Percentiles rank a stretch among this genome's conserved stretches.
These are phyloP conservation scores for Sabuloglossum arenarium DNA, from an alignment of 495 filamentous ascomycete species.

Conservation along the genomic window DNA sequence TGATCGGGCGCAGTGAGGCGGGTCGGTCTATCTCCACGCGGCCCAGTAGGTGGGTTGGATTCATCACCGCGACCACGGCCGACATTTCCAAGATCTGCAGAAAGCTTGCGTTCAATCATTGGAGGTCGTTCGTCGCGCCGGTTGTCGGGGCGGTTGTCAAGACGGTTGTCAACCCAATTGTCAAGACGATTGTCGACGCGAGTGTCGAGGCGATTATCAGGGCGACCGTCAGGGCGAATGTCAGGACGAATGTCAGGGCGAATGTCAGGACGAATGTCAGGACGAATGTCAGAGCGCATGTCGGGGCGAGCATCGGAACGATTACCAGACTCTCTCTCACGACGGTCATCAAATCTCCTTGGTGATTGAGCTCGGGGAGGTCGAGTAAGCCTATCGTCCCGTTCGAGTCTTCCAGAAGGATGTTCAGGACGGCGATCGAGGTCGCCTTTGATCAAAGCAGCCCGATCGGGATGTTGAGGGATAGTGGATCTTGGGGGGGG, in stretches of 20 bases:
- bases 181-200: slow-evolving; percentile 4
- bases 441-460: slow-evolving; percentile 25
- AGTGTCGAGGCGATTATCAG: neutral
- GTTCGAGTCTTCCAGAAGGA: slow-evolving; percentile 17
- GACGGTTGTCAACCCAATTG: slow-evolving; percentile 3
- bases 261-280: slow-evolving; percentile 3
- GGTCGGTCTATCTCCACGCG: slow-evolving; percentile 8
- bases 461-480: slow-evolving; percentile 26
- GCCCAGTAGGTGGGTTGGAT: slow-evolving; percentile 13
- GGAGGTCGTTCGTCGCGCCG: slow-evolving; percentile 3
- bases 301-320: slow-evolving; percentile 11
- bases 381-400: slow-evolving; percentile 26
- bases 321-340: slow-evolving; percentile 12
- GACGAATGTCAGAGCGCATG: slow-evolving; percentile 24
- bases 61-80: slow-evolving; percentile 14
- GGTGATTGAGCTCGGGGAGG: slow-evolving; percentile 28
- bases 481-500: slow-evolving; percentile 8
- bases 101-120: slow-evolving; percentile 5
- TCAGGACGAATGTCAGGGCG: neutral
- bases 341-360: slow-evolving; percentile 21
- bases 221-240: neutral
- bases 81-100: slow-evolving; percentile 2
- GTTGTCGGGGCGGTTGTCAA: no score
- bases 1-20: slow-evolving; percentile 5
- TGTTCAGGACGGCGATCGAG: slow-evolving; percentile 8